Conservation (phyloP, 225 moss, liverwort and hornwort genomes). For the Anthoceros angustus region DNA sequence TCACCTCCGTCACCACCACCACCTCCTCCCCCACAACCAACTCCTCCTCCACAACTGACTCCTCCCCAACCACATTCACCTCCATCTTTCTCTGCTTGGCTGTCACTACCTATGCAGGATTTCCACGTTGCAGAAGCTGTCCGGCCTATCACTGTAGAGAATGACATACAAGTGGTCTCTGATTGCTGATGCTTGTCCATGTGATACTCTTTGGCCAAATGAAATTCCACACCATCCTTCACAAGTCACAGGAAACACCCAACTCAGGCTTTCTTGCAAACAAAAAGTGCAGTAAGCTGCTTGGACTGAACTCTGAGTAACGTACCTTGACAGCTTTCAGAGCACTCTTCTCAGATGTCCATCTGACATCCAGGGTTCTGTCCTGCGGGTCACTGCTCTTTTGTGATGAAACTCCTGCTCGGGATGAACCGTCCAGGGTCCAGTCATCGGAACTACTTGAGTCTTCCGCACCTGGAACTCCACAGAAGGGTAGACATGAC, state of each 20-base stretch:
- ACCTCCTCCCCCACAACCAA: neutral
- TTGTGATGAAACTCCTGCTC: neutral
- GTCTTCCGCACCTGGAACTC: neutral
- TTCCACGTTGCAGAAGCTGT: constrained; percentile 1
- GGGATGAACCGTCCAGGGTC: neutral
- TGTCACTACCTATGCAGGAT: neutral
- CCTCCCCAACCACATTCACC: neutral
- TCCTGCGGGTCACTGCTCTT: neutral
- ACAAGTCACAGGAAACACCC: no score
- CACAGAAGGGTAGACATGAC: neutral
- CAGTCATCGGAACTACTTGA: neutral
- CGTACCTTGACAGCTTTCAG: constrained; percentile 1
- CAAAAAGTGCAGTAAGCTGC: no score
- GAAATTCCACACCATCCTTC: no score
- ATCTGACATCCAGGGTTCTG: neutral
- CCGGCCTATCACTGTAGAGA: neutral
- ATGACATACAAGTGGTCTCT: constrained; percentile 3
- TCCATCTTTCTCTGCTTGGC: neutral
- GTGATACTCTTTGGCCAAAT: no score
- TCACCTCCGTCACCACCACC: neutral
- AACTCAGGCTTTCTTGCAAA: no score
- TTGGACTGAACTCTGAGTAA: no score
- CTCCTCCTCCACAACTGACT: neutral
- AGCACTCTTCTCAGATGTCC: neutral
- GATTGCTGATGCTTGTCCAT: neutral